phyloP scores from a whole-genome alignment of 768 basidiomycete genomes.

The Melanogaster broomeanus region DNA sequence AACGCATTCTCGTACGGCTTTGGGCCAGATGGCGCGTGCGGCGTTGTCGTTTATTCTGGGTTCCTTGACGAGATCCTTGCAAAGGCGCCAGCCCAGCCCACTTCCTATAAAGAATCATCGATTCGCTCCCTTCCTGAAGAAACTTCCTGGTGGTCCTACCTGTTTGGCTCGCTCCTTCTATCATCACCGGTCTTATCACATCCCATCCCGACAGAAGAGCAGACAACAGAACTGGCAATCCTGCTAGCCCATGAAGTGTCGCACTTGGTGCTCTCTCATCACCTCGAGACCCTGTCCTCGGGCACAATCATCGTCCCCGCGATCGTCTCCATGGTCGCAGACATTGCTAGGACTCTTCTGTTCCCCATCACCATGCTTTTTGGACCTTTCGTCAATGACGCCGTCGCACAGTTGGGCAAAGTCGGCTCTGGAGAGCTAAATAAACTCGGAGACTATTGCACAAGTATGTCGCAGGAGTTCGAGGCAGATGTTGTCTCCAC shows the following conservation, averaged over 20 bases:
- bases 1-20: conserved; percentile 98
- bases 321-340: conserved; percentile 72
- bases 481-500: conserved; percentile 92
- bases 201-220: conserved; percentile 70
- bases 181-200: conserved; percentile 38
- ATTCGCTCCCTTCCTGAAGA: conserved; percentile 17
- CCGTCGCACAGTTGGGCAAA: conserved; percentile 78
- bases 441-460: conserved; percentile 74
- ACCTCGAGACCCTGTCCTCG: conserved; percentile 89
- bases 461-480: conserved; percentile 80
- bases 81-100: conserved; percentile 29
- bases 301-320: conserved; percentile 82
- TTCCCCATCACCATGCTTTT: conserved; percentile 92
- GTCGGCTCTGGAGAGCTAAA: conserved; percentile 74
- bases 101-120: conserved; percentile 26
- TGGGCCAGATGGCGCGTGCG: conserved; percentile 87
- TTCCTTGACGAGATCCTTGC: conserved; percentile 86
- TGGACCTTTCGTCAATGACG: conserved; percentile 95
- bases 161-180: conserved; percentile 47
- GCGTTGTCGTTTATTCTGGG: conserved; percentile 93
- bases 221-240: conserved; percentile 87
- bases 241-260: conserved; percentile 93
- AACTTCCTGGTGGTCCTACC: conserved; percentile 46
- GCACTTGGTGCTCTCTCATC: conserved; percentile 88
- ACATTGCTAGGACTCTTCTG: conserved; percentile 73